These are phyloP conservation scores for Nematodospora anomalae DNA, from an alignment of 1,139 yeast species.

Conservation along the genomic window DNA sequence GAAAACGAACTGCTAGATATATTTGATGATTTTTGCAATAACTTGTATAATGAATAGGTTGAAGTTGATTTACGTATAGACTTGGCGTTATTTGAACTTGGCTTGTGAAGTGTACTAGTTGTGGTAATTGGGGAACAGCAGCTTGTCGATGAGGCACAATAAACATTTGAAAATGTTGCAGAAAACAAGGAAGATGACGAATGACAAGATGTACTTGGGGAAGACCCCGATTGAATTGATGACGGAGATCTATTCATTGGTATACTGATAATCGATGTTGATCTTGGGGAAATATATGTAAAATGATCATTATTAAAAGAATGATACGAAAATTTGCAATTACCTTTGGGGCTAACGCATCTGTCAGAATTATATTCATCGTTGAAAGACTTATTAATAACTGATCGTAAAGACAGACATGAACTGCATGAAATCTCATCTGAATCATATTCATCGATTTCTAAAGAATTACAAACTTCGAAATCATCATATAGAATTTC, in stretches of 20 bases:
- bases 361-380: not conserved
- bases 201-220: slow-evolving; percentile 1
- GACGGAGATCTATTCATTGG: slow-evolving; percentile 5
- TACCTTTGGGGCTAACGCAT: not conserved
- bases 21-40: slow-evolving; percentile 7
- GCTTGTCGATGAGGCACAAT: slow-evolving; percentile 4
- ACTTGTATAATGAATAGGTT: slow-evolving; percentile 9
- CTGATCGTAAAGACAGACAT: slow-evolving; percentile 4
- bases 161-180: not conserved
- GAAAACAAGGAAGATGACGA: slow-evolving; percentile 5
- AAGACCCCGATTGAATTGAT: slow-evolving; percentile 4
- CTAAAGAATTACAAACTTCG: slow-evolving; percentile 6
- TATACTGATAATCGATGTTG: slow-evolving; percentile 6
- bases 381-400: not conserved
- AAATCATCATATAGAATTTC: slow-evolving; percentile 1
- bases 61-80: slow-evolving; percentile 7
- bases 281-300: slow-evolving; percentile 6
- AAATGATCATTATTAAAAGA: slow-evolving; percentile 9
- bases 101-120: not conserved
- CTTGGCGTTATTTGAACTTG: not conserved
- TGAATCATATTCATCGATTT: slow-evolving; percentile 9
- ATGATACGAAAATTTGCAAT: slow-evolving; percentile 5
- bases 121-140: slow-evolving; percentile 5
- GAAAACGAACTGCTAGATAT: not conserved
- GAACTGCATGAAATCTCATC: slow-evolving; percentile 14